phyloP scores from a whole-genome alignment of 2,329 filamentous ascomycete species.

The Ophiostoma sp. region DNA sequence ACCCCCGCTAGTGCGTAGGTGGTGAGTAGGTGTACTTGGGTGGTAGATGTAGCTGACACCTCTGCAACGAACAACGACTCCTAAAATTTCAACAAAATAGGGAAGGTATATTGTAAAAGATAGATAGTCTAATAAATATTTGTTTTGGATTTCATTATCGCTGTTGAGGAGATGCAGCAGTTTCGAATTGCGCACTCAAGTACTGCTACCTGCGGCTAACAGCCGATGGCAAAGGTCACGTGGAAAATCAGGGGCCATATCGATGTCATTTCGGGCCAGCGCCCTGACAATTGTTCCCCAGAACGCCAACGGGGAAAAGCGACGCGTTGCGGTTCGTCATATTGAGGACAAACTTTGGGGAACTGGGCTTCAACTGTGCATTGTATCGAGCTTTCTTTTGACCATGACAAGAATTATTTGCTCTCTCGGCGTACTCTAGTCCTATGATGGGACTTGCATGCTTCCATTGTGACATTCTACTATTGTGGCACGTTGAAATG shows the following conservation, averaged over 20 bases:
- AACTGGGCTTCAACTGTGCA: too few species aligned
- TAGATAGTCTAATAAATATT: not conserved
- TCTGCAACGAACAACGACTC: not conserved
- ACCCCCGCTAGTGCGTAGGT: constrained; percentile 1
- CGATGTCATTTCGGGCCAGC: not conserved
- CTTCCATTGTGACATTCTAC: not conserved
- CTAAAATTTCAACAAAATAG: not conserved
- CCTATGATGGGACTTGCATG: too few species aligned
- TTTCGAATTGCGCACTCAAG: not conserved
- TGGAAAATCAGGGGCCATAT: not conserved
- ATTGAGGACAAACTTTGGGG: not conserved
- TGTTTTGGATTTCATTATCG: not conserved
- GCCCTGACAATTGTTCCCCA: not conserved
- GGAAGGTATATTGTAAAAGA: not conserved
- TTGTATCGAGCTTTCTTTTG: not conserved
- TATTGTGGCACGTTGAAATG: not conserved
- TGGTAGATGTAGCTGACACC: not conserved
- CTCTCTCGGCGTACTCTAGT: too few species aligned
- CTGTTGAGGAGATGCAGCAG: not conserved
- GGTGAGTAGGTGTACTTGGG: constrained; percentile 9
- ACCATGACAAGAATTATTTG: too few species aligned
- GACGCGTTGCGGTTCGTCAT: not conserved
- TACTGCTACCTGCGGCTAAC: constrained; percentile 6
- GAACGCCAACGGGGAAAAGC: not conserved
- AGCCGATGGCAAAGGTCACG: not conserved